phyloP scores from a whole-genome alignment of 176 grass and related monocot genomes.

The Tillandsia leiboldiana region DNA sequence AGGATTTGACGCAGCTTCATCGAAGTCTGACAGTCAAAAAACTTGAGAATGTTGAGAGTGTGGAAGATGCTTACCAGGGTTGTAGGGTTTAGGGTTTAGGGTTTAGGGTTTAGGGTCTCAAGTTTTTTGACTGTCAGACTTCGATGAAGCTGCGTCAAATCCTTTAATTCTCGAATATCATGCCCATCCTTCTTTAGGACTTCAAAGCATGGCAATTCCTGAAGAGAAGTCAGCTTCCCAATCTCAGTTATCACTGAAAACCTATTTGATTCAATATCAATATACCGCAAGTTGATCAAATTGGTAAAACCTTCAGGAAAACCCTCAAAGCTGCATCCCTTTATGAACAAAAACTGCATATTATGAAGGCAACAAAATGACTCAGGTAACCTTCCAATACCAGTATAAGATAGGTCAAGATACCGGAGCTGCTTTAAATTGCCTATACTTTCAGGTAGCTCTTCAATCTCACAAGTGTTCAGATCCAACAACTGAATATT shows the following conservation, averaged over 20 bases:
- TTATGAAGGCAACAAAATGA: constrained; percentile 18
- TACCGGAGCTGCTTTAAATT: constrained; percentile 15
- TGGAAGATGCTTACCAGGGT: too few relatives aligned
- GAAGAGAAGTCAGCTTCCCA: constrained; percentile 28
- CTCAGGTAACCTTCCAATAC: constrained; percentile 13
- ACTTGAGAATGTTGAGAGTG: constrained; percentile 36
- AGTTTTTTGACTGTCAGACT: neutral
- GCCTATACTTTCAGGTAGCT: constrained; percentile 19
- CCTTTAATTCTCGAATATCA: constrained; percentile 13
- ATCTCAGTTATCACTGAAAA: constrained; percentile 18
- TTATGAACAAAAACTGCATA: constrained; percentile 10
- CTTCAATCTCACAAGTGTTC: neutral
- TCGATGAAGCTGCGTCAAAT: constrained; percentile 21
- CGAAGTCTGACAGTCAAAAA: neutral
- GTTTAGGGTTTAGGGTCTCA: too few relatives aligned
- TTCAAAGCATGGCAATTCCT: neutral
- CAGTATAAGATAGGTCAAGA: constrained; percentile 10
- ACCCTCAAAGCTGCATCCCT: neutral
- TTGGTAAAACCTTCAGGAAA: neutral
- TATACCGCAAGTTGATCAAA: constrained; percentile 9
- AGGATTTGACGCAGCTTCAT: constrained; percentile 19
- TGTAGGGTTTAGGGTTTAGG: too few relatives aligned
- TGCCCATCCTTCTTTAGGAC: constrained; percentile 10
- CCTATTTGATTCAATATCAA: neutral
- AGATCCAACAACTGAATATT: constrained; percentile 15